Base-by-base conservation (phyloP, 73 alveolate species). In the Breviolum minutum region DNA sequence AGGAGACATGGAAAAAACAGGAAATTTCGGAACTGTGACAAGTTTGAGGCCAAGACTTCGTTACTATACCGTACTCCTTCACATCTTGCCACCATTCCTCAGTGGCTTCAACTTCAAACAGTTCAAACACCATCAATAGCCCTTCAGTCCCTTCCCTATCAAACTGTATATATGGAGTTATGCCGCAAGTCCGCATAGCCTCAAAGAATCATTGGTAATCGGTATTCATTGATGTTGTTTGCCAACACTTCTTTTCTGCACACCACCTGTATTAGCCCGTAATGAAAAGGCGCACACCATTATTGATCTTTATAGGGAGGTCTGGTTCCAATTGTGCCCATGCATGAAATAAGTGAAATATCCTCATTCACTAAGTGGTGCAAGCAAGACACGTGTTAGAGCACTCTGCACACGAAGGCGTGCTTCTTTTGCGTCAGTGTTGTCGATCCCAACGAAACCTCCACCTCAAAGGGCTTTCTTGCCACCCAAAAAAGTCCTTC, bases 381-480 rank as follows among this genome's bases (percentile, higher is more conserved):
- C 69, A 80, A 40, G 16, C 92, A 60, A 60, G 92, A 6, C 95
- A 8, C 95, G 30, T 73, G 79, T 79, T 13, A 89, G 83, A 24
- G 96, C 96, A 54, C 69, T 32, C 26, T 89, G 96, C 63, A 89
- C 30, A 13, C 79, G 86, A n/a, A 29, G 17, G 26, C 96, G 83
- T 2, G 96, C 96, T 17, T 87, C 69, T 26, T 61, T 24, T 29
- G 63, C 96, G 54, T 89, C 96, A n/a, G 27, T 13, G 69, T 89
- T 89, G 86, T 89, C 73, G 80, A 89, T 70, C 22, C 96, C 96
- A 24, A 89, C 96, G 40, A 62, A 79, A 20, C 96, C 96, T 7
- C 96, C 96, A 48, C 96, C 95, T 88, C 27, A 6, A 27, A 19
- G 17, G 0, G 54, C 54, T 40, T 13, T 71, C 81, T n/a, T n/a